These are phyloP conservation scores for Exophiala bonariae DNA, from an alignment of 2,329 filamentous ascomycete species.

Conservation along the genomic window DNA sequence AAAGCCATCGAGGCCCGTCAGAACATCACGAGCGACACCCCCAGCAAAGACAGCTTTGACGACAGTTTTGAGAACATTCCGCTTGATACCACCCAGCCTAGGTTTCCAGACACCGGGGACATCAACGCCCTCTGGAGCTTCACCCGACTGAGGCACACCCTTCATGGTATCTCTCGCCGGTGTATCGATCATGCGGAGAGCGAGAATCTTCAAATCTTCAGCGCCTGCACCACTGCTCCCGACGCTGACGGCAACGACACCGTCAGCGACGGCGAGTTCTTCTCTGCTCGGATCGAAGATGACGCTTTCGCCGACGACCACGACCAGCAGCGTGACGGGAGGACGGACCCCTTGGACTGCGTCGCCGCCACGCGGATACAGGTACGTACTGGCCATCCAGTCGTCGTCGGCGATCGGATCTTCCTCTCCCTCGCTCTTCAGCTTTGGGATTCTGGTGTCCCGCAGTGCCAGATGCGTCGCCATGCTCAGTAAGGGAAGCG, in stretches of 20 bases:
- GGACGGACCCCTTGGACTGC: constrained; percentile 47
- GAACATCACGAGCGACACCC: constrained; percentile 81
- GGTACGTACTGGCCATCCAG: constrained; percentile 78
- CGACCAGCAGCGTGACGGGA: constrained; percentile 86
- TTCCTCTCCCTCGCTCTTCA: constrained; percentile 89
- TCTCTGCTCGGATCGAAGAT: constrained; percentile 91
- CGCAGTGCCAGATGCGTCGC: constrained; percentile 93
- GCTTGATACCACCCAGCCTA: constrained; percentile 78
- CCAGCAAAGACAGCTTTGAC: constrained; percentile 73
- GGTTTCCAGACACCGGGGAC: constrained; percentile 77
- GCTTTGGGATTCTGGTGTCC: constrained; percentile 76
- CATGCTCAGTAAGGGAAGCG: constrained; percentile 85
- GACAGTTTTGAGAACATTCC: constrained; percentile 70
- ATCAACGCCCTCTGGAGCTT: constrained; percentile 58
- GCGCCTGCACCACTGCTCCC: constrained; percentile 46
- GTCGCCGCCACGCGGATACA: constrained; percentile 62
- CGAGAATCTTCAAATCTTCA: constrained; percentile 57
- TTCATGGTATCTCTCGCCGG: constrained; percentile 72
- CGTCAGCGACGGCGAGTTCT: constrained; percentile 90
- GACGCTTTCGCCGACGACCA: constrained; percentile 81
- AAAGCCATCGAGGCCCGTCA: constrained; percentile 76
- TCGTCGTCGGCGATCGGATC: constrained; percentile 98
- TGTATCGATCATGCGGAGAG: constrained; percentile 72
- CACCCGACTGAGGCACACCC: constrained; percentile 55
- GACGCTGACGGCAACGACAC: constrained; percentile 81